Evolutionary conservation across 2,329 filamentous ascomycete genomes (phyloP), one percentile per base, ranked within the genome.

Genomic region (Hypocrella siamensis): DNA sequence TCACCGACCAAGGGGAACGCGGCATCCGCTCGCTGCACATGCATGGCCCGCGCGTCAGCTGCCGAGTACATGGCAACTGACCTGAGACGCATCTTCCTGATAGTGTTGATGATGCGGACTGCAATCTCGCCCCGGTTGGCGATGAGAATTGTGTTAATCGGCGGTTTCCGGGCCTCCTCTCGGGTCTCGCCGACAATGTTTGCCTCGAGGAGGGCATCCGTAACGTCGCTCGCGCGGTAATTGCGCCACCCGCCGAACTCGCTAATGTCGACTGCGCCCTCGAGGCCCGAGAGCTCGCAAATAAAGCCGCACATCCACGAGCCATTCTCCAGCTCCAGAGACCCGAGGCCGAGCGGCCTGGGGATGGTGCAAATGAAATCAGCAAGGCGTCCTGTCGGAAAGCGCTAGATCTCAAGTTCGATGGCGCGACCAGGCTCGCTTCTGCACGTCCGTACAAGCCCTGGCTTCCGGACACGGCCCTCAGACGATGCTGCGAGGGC

Each of bases 121-220:
- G 79, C 79, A 41, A 83, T 83, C 45, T 83, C 78, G 38, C 78
- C 79, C 40, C 79, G 64, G 46, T 84, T 85, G 8, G 79, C 79
- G 40, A 84, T 79, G 1, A 84, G 60, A n/a, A 56, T 42, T 9
- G 37, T 46, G 4, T 42, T 46, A 11, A 54, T 43, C 4, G 21
- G 4, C 7, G n/a, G 12, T 27, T 34, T 14, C 11, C 19, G 10
- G 12, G n/a, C 7, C 19, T 30, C 11, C 32, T 15, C n/a, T n/a
- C n/a, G n/a, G n/a, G n/a, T n/a, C n/a, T n/a, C n/a, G n/a, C n/a
- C n/a, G n/a, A n/a, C n/a, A n/a, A n/a, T n/a, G n/a, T n/a, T n/a
- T n/a, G n/a, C n/a, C n/a, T n/a, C n/a, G n/a, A n/a, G n/a, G n/a
- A n/a, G n/a, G n/a, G n/a, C n/a, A n/a, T n/a, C n/a, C n/a, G n/a